A percentile compares a stretch with the other conserved stretches of the same genome.
Evolutionary conservation across 306 rosid species (phyloP).

Genomic region (Coriaria nepalensis): DNA sequence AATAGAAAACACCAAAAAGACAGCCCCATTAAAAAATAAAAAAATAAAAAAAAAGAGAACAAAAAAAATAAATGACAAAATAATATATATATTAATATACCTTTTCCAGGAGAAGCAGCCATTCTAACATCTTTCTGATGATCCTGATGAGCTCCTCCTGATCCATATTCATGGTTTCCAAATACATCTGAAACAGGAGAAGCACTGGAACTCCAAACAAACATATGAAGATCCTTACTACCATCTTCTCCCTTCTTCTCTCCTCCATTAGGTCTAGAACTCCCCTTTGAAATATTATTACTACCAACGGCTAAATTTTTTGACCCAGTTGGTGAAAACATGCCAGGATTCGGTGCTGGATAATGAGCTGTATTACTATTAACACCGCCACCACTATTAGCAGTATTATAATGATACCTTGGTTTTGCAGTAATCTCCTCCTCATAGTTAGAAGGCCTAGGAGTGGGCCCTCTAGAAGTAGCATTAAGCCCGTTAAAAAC

Average conservation of each 20-base stretch:
- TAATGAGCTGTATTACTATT: slow-evolving; percentile 27
- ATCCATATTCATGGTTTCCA: slow-evolving; percentile 52
- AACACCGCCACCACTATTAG: no score
- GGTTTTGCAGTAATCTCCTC: slow-evolving; percentile 42
- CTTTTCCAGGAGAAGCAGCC: slow-evolving; percentile 72
- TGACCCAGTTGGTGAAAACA: slow-evolving; percentile 58
- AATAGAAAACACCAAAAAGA: not conserved
- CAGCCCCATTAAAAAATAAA: not conserved
- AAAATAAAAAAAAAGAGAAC: not conserved
- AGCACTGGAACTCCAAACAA: slow-evolving; percentile 83
- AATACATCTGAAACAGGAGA: slow-evolving; percentile 85
- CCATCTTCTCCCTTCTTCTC: slow-evolving; percentile 39
- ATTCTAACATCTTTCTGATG: slow-evolving; percentile 48
- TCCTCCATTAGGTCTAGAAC: slow-evolving; percentile 40
- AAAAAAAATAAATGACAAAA: no score
- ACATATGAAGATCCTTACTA: slow-evolving; percentile 68
- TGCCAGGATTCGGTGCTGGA: slow-evolving; percentile 82
- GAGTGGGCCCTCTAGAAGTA: slow-evolving; percentile 60
- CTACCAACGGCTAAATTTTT: slow-evolving; percentile 18
- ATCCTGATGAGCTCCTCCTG: slow-evolving; percentile 23
- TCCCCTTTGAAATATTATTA: slow-evolving; percentile 6
- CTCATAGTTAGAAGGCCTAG: slow-evolving; percentile 59
- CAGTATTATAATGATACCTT: slow-evolving; percentile 33
- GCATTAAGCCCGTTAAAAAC: slow-evolving; percentile 47
- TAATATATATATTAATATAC: no score